A percentile compares a stretch with the other conserved stretches of the same genome.
phyloP scores from a whole-genome alignment of 1,139 yeast genomes.

The Kluyveromyces sp. region DNA sequence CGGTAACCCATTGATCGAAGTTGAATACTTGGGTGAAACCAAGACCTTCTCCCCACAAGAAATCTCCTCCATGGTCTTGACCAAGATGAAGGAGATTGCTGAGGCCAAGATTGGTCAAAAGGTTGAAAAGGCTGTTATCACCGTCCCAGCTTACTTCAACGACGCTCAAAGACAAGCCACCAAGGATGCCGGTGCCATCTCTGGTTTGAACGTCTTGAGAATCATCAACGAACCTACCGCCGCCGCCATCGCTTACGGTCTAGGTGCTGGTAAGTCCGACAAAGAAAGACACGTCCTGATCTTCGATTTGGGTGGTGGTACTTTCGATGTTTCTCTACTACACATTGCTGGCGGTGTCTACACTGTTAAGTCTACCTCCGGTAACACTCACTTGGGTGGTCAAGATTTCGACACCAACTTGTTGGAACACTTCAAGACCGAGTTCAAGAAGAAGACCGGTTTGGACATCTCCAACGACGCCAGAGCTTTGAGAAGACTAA shows the following conservation, averaged over 20 bases:
- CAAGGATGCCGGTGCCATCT: slow-evolving; percentile 97
- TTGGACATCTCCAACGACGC: slow-evolving; percentile 85
- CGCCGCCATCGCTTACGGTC: slow-evolving; percentile 98
- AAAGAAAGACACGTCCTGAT: slow-evolving; percentile 86
- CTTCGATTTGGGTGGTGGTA: slow-evolving; percentile 98
- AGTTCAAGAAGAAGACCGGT: slow-evolving; percentile 96
- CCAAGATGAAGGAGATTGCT: slow-evolving; percentile 97
- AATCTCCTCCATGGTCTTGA: slow-evolving; percentile 90
- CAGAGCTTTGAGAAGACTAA: slow-evolving; percentile 95
- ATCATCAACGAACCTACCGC: slow-evolving; percentile 98
- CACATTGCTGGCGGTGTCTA: slow-evolving; percentile 98
- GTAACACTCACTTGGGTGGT: slow-evolving; percentile 99
- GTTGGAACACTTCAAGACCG: slow-evolving; percentile 88
- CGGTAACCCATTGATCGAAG: slow-evolving; percentile 90
- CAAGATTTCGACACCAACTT: slow-evolving; percentile 98
- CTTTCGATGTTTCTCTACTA: slow-evolving; percentile 94
- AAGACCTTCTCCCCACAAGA: slow-evolving; percentile 95
- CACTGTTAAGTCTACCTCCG: slow-evolving; percentile 99
- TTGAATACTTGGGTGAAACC: slow-evolving; percentile 86
- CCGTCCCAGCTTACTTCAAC: slow-evolving; percentile 96
- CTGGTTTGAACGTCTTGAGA: slow-evolving; percentile 93
- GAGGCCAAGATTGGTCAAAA: slow-evolving; percentile 91
- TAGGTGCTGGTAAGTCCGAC: slow-evolving; percentile 86
- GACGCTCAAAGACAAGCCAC: slow-evolving; percentile 98
- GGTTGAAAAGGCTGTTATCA: slow-evolving; percentile 91